A percentile compares a stretch with the other conserved stretches of the same genome.
These are phyloP conservation scores for Kodamaea nitidulidarum DNA, from an alignment of 805 yeast species.

Conservation along the genomic window DNA sequence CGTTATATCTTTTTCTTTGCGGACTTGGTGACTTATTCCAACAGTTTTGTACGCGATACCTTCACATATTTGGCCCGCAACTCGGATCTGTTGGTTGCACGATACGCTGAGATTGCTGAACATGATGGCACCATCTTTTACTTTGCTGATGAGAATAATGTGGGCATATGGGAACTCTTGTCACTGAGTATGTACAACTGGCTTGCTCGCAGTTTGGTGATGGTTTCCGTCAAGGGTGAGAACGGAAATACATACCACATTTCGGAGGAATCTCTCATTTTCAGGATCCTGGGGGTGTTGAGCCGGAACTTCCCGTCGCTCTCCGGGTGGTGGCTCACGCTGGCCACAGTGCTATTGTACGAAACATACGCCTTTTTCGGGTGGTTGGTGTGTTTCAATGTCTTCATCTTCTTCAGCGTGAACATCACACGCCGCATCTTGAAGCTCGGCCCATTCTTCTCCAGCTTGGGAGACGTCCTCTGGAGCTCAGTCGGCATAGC, in stretches of 20 bases:
- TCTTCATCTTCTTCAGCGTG: slow-evolving; percentile 8
- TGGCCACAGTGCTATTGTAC: slow-evolving; percentile 7
- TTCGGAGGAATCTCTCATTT: slow-evolving; percentile 2
- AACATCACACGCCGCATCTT: slow-evolving; percentile 3
- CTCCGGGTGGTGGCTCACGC: slow-evolving; percentile 7
- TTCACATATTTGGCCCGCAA: slow-evolving; percentile 24
- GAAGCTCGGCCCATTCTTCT: slow-evolving; percentile 2
- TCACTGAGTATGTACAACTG: slow-evolving; percentile 4
- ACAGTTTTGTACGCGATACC: slow-evolving; percentile 24
- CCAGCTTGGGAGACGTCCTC: slow-evolving; percentile 1
- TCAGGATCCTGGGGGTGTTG: slow-evolving; percentile 7
- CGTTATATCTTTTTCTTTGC: slow-evolving; percentile 21
- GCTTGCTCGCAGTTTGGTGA: slow-evolving; percentile 6
- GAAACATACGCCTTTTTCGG: slow-evolving; percentile 5
- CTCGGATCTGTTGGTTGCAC: slow-evolving; percentile 12
- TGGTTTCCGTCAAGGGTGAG: not conserved
- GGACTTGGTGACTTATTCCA: slow-evolving; percentile 25
- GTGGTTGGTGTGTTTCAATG: slow-evolving; percentile 9
- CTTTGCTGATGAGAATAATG: slow-evolving; percentile 5
- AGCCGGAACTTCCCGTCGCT: slow-evolving; percentile 3
- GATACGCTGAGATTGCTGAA: slow-evolving; percentile 10
- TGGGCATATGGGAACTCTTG: not conserved
- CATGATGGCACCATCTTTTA: slow-evolving; percentile 12
- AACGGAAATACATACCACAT: slow-evolving; percentile 1
- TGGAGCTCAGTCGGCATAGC: no score